Evolutionary conservation across 2,329 filamentous ascomycete species (phyloP).

Genomic region (Neofusicoccum umdonicola): DNA sequence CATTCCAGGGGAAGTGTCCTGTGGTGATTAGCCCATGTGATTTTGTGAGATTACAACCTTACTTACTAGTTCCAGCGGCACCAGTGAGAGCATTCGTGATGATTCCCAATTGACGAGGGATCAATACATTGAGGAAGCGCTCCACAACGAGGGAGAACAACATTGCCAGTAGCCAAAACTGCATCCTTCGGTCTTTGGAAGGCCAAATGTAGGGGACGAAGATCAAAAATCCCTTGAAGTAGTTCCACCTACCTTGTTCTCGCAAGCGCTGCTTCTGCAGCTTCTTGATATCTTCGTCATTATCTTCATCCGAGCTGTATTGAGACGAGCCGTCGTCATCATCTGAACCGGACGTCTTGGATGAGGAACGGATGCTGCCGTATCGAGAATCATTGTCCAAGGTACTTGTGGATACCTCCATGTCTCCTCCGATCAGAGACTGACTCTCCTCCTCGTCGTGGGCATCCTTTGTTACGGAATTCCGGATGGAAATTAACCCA

Average conservation of each 20-base stretch:
- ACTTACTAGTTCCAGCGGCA: neutral
- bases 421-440: neutral
- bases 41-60: accelerated
- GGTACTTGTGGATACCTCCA: neutral
- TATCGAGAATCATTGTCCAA: neutral
- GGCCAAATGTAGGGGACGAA: constrained; percentile 77
- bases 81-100: constrained; percentile 62
- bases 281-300: constrained; percentile 49
- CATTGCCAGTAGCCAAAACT: constrained; percentile 63
- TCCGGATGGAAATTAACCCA: neutral
- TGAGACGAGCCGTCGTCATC: neutral
- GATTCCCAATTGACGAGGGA: constrained; percentile 71
- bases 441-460: neutral
- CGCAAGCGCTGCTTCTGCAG: constrained; percentile 56
- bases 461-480: neutral
- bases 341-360: no score
- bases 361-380: neutral
- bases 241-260: constrained; percentile 69
- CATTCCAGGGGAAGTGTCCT: constrained; percentile 5
- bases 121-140: constrained; percentile 68
- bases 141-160: constrained; percentile 61
- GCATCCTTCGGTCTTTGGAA: constrained; percentile 58
- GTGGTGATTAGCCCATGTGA: neutral
- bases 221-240: constrained; percentile 66
- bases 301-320: neutral